These are phyloP conservation scores for Cenchrus americanus DNA, from an alignment of 176 grass and related monocot species.

Conservation along the genomic window DNA sequence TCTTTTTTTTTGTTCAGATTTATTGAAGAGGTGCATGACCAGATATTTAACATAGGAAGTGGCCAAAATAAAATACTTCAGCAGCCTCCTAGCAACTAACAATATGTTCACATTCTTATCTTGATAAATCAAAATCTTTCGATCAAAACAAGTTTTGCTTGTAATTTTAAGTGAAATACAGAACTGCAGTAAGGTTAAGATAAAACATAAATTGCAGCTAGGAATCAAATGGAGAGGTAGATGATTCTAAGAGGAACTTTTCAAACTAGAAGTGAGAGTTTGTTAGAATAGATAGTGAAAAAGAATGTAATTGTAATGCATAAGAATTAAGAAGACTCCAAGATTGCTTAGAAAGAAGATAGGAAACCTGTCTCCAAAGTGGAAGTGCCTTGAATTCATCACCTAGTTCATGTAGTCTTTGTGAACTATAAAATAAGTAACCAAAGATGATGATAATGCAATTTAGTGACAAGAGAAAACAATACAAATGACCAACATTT, in stretches of 20 bases:
- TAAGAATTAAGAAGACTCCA: slow-evolving; percentile 21
- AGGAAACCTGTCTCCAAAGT: slow-evolving; percentile 90
- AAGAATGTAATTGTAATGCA: background rate
- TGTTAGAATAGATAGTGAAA: background rate
- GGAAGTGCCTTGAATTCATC: slow-evolving; percentile 72
- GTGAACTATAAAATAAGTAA: slow-evolving; percentile 58
- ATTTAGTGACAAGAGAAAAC: background rate
- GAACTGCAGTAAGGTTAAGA: background rate
- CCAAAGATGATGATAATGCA: background rate
- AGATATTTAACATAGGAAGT: background rate
- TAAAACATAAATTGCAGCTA: background rate
- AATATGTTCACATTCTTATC: background rate
- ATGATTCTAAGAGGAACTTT: background rate
- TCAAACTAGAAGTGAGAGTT: too few relatives aligned
- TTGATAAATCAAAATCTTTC: background rate
- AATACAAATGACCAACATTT: background rate
- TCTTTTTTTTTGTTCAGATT: background rate
- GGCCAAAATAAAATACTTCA: too few relatives aligned
- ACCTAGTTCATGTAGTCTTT: slow-evolving; percentile 69
- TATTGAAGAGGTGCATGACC: background rate
- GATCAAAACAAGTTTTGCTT: background rate
- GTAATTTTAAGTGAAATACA: background rate
- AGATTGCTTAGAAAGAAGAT: slow-evolving; percentile 9
- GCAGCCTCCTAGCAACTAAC: too few relatives aligned
- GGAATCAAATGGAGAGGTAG: background rate